Conservation (phyloP, 2,329 filamentous ascomycete species). For the Fusarium clavum region DNA sequence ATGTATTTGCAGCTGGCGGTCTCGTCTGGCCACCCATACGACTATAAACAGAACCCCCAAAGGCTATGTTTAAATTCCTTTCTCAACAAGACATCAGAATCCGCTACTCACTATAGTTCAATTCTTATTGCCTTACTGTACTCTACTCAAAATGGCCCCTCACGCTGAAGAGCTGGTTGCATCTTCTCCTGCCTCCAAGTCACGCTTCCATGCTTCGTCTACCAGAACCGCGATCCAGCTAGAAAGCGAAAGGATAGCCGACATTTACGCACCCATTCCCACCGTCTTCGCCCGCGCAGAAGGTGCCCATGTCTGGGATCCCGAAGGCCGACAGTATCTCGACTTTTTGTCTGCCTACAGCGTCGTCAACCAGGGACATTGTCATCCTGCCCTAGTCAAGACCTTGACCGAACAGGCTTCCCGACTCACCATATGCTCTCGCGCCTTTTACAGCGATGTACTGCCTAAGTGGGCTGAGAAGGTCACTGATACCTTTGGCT, state of each 20-base stretch:
- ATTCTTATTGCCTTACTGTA: too few relatives aligned
- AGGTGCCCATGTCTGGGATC: conserved; percentile 94
- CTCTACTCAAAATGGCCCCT: too few relatives aligned
- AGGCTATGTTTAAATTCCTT: too few relatives aligned
- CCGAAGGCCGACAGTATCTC: conserved; percentile 94
- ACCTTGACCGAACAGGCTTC: conserved; percentile 89
- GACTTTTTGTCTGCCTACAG: conserved; percentile 95
- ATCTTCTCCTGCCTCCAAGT: too few relatives aligned
- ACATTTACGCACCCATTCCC: conserved; percentile 98
- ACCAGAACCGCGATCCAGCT: too few relatives aligned
- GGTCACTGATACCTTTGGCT: conserved; percentile 32
- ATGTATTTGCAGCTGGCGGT: too few relatives aligned
- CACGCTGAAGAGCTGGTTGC: too few relatives aligned
- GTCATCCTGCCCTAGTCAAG: conserved; percentile 91
- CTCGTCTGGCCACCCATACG: too few relatives aligned
- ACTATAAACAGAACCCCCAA: too few relatives aligned
- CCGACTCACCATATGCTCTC: conserved; percentile 63
- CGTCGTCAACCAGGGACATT: conserved; percentile 37
- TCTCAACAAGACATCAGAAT: too few relatives aligned
- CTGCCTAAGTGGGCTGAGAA: conserved; percentile 37
- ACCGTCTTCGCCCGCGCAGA: conserved; percentile 89
- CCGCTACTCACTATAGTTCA: too few relatives aligned
- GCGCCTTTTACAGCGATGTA: conserved; percentile 34
- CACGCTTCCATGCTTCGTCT: too few relatives aligned
- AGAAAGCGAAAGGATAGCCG: conserved; percentile 61